A percentile compares a stretch with the other conserved stretches of the same genome.
Evolutionary conservation across 257 asterid genomes (phyloP).

Genomic region (Lycium ferocissimum): DNA sequence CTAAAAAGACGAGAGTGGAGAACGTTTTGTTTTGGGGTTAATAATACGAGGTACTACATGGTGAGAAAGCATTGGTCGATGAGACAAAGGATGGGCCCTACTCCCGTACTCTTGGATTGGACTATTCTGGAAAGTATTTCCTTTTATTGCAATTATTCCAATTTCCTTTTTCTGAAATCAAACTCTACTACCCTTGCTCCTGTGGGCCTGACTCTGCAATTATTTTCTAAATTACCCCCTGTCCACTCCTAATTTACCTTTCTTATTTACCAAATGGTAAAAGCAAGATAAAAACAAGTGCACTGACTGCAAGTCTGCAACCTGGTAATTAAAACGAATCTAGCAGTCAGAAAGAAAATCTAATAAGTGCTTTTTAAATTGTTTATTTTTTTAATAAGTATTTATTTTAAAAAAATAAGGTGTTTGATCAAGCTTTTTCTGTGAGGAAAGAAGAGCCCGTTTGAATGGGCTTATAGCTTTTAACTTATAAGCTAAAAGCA

Average conservation of each 20-base stretch:
- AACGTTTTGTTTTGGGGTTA: neutral
- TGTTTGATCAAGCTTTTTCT: too few species aligned
- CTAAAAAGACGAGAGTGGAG: conserved; percentile 42
- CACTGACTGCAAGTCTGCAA: neutral
- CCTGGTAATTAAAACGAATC: neutral
- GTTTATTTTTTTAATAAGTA: too few species aligned
- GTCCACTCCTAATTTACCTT: neutral
- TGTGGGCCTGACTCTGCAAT: conserved; percentile 52
- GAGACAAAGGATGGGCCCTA: conserved; percentile 54
- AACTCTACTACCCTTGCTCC: conserved; percentile 45
- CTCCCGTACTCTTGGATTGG: conserved; percentile 83
- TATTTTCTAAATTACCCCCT: neutral
- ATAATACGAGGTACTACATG: conserved; percentile 66
- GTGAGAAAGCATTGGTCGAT: conserved; percentile 39
- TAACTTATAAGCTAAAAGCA: too few species aligned
- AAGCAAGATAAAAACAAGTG: conserved; percentile 38
- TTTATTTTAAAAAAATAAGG: too few species aligned
- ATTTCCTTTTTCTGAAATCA: conserved; percentile 68
- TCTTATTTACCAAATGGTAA: conserved; percentile 29
- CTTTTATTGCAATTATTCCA: conserved; percentile 71
- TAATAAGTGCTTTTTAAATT: neutral
- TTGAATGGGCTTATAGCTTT: too few species aligned
- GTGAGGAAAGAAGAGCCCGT: too few species aligned
- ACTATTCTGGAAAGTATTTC: conserved; percentile 72
- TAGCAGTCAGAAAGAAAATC: neutral